phyloP scores from a whole-genome alignment of 495 filamentous ascomycete species.

The Aspergillus cristatus region DNA sequence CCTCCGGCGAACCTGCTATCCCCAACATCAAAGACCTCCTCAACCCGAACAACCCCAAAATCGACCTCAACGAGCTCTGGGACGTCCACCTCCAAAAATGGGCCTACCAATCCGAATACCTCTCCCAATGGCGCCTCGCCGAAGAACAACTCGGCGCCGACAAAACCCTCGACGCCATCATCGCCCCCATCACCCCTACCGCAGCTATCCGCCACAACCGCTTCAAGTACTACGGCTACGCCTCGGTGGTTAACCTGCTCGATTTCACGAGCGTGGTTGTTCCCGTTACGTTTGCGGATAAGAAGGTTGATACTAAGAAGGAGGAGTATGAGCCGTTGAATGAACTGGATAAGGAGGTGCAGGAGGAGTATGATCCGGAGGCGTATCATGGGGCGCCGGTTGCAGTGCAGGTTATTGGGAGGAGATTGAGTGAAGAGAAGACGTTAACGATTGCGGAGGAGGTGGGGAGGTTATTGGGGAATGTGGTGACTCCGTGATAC shows the following conservation, averaged over 20 bases:
- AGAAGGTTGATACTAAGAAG: conserved; percentile 19
- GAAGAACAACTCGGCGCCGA: conserved; percentile 14
- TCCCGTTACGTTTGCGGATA: conserved; percentile 37
- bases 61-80: conserved; percentile 23
- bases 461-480: not conserved
- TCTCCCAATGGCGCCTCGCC: conserved; percentile 20
- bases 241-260: conserved; percentile 31
- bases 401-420: conserved; percentile 38
- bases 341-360: conserved; percentile 17
- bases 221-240: conserved; percentile 29
- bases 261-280: conserved; percentile 36
- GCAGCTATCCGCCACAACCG: conserved; percentile 25
- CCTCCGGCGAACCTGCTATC: conserved; percentile 39
- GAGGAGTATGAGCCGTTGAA: conserved; percentile 20
- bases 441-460: conserved; percentile 23
- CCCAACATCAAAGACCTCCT: conserved; percentile 30
- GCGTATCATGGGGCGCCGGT: conserved; percentile 39
- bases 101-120: conserved; percentile 28
- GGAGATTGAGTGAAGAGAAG: conserved; percentile 42
- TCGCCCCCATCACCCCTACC: conserved; percentile 42
- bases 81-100: conserved; percentile 28
- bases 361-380: conserved; percentile 33
- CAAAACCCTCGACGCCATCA: conserved; percentile 32
- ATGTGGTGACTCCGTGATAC: too few relatives aligned
- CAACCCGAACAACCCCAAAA: conserved; percentile 20